Conservation (phyloP, 2,329 filamentous ascomycete species). For the Fusarium sp. region DNA sequence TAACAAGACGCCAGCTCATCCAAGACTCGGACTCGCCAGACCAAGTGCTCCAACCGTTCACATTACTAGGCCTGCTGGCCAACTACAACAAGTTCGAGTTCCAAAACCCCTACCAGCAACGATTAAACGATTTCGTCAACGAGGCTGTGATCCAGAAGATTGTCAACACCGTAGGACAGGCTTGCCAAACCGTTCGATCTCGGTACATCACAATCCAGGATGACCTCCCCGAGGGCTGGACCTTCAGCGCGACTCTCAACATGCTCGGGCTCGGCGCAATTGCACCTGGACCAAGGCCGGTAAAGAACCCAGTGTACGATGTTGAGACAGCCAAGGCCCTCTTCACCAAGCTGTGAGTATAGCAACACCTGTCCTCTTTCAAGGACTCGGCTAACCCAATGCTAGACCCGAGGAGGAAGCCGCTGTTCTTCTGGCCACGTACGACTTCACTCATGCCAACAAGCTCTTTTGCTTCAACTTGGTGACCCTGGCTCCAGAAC, state of each 20-base stretch:
- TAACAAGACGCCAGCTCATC: constrained; percentile 67
- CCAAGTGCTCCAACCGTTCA: constrained; percentile 77
- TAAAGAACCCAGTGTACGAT: constrained; percentile 67
- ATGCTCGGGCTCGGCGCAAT: constrained; percentile 86
- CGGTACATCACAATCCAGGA: constrained; percentile 89
- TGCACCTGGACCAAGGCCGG: constrained; percentile 71
- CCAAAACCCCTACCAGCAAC: constrained; percentile 92
- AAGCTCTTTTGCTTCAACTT: constrained; percentile 93
- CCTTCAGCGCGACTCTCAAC: constrained; percentile 78
- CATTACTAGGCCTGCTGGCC: constrained; percentile 83
- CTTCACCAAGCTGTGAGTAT: constrained; percentile 78
- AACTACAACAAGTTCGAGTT: constrained; percentile 99
- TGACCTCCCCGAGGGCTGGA: constrained; percentile 91
- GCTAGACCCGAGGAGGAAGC: constrained; percentile 79
- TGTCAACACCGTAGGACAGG: constrained; percentile 76
- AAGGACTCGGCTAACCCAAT: constrained; percentile 7
- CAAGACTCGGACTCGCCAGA: constrained; percentile 76
- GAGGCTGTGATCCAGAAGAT: constrained; percentile 86
- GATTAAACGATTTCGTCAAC: constrained; percentile 95
- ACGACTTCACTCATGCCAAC: constrained; percentile 94
- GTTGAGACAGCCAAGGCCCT: constrained; percentile 83
- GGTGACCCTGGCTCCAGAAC: constrained; percentile 68
- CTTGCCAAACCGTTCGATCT: constrained; percentile 72
- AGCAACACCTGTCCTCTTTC: rapidly evolving
- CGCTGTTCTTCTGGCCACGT: constrained; percentile 82